Base-by-base conservation (phyloP, 768 basidiomycete species). In the Leccinum subgranulosum region DNA sequence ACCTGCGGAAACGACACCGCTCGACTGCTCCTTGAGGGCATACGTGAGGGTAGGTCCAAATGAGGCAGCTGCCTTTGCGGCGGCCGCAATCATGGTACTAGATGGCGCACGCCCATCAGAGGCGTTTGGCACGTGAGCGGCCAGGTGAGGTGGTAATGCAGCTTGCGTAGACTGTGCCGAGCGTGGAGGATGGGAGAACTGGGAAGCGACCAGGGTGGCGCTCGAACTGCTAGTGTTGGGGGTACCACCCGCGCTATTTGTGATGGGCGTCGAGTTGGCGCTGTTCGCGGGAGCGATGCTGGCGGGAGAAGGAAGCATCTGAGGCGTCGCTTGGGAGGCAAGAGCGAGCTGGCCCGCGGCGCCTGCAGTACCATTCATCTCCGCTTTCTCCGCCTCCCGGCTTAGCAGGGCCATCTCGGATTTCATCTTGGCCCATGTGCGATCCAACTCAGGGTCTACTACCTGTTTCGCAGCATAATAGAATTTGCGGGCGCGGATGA, bases 231-330 rank as follows among this genome's bases (percentile, higher is more conserved):
- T 66, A 12, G 77, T 72, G 60, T 76, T 80, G 17, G 84, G 84
- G 2, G 86, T 86, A 34, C 79, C 76, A 33, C 75, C 79, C 49
- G 83, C 80, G 53, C 82, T 81, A 51, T 59, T 69, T 59, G 79
- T 83, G 36, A 82, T 85, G 9, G 90, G 90, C 0, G 89, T 92
- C 14, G 89, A 91, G 62, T 88, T 89, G 53, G 87, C 83, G 64
- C 89, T 92, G 63, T 79, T 85, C 7, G 82, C 76, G 15, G 85
- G 77, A 12, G 78, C 82, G 56, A 86, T 85, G 67, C 85, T 88
- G 10, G 85, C 87, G 2, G 87, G 87, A 34, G 88, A 90, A 36
- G 88, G 90, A 47, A 91, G 82, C 90, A 90, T 90, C 31, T 84
- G 83, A 31, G 88, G 87, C 0, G 85, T 84, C 6, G 72, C 66